These are phyloP conservation scores for Penicillium concentricum DNA, from an alignment of 2,329 filamentous ascomycete genomes.

Conservation along the genomic window DNA sequence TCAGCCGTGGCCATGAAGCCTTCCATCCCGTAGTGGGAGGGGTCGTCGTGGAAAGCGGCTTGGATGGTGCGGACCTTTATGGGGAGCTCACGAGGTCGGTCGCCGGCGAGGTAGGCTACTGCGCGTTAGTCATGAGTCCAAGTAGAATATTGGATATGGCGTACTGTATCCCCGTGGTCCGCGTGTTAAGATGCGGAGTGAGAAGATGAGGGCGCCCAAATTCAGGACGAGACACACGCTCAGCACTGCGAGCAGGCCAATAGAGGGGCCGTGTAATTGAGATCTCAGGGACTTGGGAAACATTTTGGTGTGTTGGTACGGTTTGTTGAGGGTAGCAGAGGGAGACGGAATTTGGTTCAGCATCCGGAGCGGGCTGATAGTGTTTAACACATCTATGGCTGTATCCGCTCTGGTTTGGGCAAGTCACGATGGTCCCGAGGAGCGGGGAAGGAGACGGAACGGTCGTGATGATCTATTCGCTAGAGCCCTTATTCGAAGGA, in stretches of 20 bases:
- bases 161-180: background rate
- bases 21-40: background rate
- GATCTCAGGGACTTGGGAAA: background rate
- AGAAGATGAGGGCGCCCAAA: background rate
- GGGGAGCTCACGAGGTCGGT: constrained; percentile 1
- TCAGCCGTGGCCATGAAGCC: background rate
- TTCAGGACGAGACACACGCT: background rate
- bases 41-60: background rate
- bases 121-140: background rate
- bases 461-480: background rate
- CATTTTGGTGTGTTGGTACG: background rate
- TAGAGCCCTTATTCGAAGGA: background rate
- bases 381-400: background rate
- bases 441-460: background rate
- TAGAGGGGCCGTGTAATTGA: background rate
- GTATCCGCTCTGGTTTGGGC: background rate
- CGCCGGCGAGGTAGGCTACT: background rate
- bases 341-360: background rate
- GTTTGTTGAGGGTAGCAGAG: background rate
- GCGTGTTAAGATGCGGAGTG: background rate
- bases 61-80: background rate
- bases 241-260: background rate
- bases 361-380: background rate
- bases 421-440: background rate
- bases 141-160: background rate